phyloP scores from a whole-genome alignment of 169 alveolate species.

The Plasmodium inui region DNA sequence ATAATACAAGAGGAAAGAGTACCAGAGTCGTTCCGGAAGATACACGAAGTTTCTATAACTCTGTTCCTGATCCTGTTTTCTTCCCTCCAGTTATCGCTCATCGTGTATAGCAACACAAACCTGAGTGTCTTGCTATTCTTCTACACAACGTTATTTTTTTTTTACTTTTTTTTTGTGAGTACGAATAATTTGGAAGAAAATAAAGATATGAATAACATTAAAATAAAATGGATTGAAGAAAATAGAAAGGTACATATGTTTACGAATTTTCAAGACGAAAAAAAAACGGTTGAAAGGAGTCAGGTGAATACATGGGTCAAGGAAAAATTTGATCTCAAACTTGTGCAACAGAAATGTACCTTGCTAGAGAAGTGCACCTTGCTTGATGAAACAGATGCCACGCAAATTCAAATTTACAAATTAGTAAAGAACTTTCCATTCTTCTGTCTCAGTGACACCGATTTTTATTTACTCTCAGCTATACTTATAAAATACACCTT shows the following conservation, averaged over 20 bases:
- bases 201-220: slow-evolving; percentile 4
- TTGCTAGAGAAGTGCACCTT: slow-evolving; percentile 1
- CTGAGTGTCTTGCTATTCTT: slow-evolving; percentile 24
- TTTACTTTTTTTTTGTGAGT: slow-evolving; percentile 28
- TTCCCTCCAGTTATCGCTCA: slow-evolving; percentile 33
- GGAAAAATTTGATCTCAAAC: slow-evolving; percentile 34
- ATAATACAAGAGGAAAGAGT: slow-evolving; percentile 15
- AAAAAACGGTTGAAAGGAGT: background rate
- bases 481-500: slow-evolving; percentile 60
- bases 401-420: slow-evolving; percentile 40
- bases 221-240: slow-evolving; percentile 42
- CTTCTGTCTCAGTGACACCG: slow-evolving; percentile 35
- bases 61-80: slow-evolving; percentile 21
- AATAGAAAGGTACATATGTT: background rate
- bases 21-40: slow-evolving; percentile 4
- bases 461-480: slow-evolving; percentile 40
- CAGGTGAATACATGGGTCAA: slow-evolving; percentile 21
- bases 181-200: background rate
- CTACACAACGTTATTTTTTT: slow-evolving; percentile 28
- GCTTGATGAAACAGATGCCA: slow-evolving; percentile 12
- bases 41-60: slow-evolving; percentile 24
- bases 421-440: slow-evolving; percentile 32
- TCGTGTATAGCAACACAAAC: slow-evolving; percentile 61
- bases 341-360: slow-evolving; percentile 3
- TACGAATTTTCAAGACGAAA: background rate